Evolutionary conservation across 768 basidiomycete genomes (phyloP), one percentile per base, ranked within the genome.

Genomic region (Hygrophorus pudorinus): DNA sequence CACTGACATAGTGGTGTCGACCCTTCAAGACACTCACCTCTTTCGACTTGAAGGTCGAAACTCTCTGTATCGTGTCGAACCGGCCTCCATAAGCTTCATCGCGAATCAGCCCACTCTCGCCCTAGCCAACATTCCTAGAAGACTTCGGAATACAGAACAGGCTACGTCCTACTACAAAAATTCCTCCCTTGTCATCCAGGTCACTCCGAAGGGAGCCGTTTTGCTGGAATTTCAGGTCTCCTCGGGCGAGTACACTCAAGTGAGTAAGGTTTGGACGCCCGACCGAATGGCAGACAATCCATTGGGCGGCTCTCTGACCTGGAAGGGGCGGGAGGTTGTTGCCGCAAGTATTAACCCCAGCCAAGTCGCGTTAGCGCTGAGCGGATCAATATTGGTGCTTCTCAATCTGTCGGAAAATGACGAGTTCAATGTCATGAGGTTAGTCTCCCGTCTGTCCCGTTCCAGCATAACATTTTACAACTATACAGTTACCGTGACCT

Each of bases 311-410:
- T 11, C 3, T 21, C 1, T 5, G 21, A 42, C 24, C 44, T 29
- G 62, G 51, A 51, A 38, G 51, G 47, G 53, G 31, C 32, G 64
- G 14, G 72, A 78, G 48, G 70, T 89, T 37, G 79, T 85, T 7
- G 75, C 76, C 8, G 87, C 85, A 2, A 73, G 73, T 47, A 61
- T 84, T 49, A 89, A 81, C 58, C 60, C 76, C 1, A 80, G 77
- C 45, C 84, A 87, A 59, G 64, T 85, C 31, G 63, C 76, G 3
- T 53, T 90, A 27, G 85, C 75, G 3, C 53, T 83, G 38, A 72
- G 59, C 41, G 71, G 70, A 5, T 78, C 81, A 2, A 64, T 56
- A 34, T 48, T 89, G 10, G 61, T 71, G 1, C 49, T 75, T 8
- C 67, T 90, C 37, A 70, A 62, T 16, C 57, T 82, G 7, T 58